Base-by-base conservation (phyloP, 116 monocot species). In the Iris pallida region DNA sequence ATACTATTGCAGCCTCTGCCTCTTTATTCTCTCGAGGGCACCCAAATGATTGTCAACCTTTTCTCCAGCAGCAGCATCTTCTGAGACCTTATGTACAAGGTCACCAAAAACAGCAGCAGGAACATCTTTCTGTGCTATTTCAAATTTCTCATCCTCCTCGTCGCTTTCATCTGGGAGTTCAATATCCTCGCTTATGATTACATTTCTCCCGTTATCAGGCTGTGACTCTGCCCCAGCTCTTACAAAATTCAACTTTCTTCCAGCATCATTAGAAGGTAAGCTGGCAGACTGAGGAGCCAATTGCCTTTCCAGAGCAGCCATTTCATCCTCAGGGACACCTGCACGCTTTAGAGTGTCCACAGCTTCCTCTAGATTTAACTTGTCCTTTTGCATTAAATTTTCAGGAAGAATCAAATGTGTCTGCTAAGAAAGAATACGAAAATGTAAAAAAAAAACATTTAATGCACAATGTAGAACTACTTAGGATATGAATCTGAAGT, bases 11-110 rank as follows among this genome's bases (percentile, higher is more conserved):
- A 59, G 72, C 12, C 85, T 71, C 61, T 82, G 79, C 52, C 85
- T 77, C 80, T 98, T 98, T 51, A 98, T 85, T 60, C 97, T 92
- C 74, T 98, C 93, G 13, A 92, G 87, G 7, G 93, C 97, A 59
- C 97, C 97, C 64, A 97, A 72, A 47, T 40, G 79, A 53, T 64
- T 69, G 18, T 73, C 75, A 0, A 49, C 62, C 5, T 71, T 83
- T 69, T 83, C 81, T 8, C 71, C 82, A 18, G 63, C 48, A 74
- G 65, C 71, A 59, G 74, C 64, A 75, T 71, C 74, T 42, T 67
- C 70, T 42, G 55, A 46, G 20, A 64, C 92, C 45, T 63, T 64
- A 41, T 72, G 48, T 47, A 83, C 92, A 6, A 98, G 83, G 15
- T 98, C 97, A 45, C 97, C 97, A 73, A 90, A 98, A 1, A 98